A percentile compares a stretch with the other conserved stretches of the same genome.
phyloP scores from a whole-genome alignment of 441 rosid species.

The Gossypium lobatum region DNA sequence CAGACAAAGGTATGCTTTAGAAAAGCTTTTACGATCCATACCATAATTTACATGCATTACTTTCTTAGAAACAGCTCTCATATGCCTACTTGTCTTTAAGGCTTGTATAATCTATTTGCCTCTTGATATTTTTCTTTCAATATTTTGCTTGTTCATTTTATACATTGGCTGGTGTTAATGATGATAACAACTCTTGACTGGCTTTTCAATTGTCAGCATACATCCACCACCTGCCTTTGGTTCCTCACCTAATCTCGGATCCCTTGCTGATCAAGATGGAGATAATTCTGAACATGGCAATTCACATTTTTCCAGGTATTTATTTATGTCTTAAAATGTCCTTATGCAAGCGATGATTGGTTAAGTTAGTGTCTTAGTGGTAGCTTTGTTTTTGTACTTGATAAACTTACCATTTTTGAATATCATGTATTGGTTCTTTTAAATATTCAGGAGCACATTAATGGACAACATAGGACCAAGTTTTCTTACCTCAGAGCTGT shows the following conservation, averaged over 20 bases:
- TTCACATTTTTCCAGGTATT: conserved; percentile 57
- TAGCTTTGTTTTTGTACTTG: not conserved
- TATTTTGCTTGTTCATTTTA: not conserved
- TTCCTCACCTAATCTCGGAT: conserved; percentile 68
- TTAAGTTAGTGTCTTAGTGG: not conserved
- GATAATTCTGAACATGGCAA: conserved; percentile 62
- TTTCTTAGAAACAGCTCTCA: too few species aligned
- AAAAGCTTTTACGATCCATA: too few species aligned
- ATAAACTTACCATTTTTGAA: not conserved
- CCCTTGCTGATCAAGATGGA: conserved; percentile 48
- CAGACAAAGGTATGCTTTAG: conserved; percentile 43
- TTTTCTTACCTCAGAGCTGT: not conserved
- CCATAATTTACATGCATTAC: too few species aligned
- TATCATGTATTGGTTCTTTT: not conserved
- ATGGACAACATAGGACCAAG: not conserved
- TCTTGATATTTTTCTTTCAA: too few species aligned
- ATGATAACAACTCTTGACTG: conserved; percentile 18
- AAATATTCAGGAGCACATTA: not conserved
- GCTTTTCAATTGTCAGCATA: conserved; percentile 47
- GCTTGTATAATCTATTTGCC: too few species aligned
- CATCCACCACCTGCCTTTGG: conserved; percentile 80
- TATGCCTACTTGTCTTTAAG: too few species aligned
- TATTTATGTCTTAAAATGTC: conserved; percentile 8
- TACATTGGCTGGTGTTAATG: conserved; percentile 5
- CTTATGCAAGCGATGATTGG: not conserved